Evolutionary conservation across 805 yeast genomes (phyloP), one percentile per base, ranked within the genome.

Genomic region (Wickerhamiella lipophila): DNA sequence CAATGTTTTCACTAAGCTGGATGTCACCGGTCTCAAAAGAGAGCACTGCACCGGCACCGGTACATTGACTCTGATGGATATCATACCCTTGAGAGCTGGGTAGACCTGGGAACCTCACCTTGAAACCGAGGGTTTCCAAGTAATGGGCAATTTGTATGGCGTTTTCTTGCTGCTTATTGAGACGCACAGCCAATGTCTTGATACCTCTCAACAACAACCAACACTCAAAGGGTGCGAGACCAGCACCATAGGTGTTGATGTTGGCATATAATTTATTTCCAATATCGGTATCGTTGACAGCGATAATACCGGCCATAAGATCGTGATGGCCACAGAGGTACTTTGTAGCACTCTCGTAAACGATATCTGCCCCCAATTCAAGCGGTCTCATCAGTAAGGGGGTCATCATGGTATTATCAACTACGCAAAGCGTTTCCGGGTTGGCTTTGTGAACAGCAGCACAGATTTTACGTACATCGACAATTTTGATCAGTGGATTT

Each of bases 361-460:
- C 95, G 50, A 88, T 83, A 62, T 88, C 96, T 34, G 79, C 89
- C 7, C 92, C 94, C 56, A 83, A 74, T 56, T 83, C 85, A 55
- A 88, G 71, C 3, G 97, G 96, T 21, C 81, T 73, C 79, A 84
- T 79, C 59, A 81, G 72, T 53, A 88, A 65, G 11, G 96, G 96
- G 25, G 95, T 80, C 94, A 88, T 82, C 97, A 88, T 88, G 51
- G 96, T 89, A 71, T 89, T 88, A 67, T 88, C 96, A 53, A 88
- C 88, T 12, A 85, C 94, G 19, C 86, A 92, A 36, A 85, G 79
- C 48, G 82, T 72, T 34, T 79, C 73, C 15, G 94, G 86, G 60
- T 73, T 81, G 38, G 73, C 70, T 39, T 66, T 62, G 61, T 85
- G 92, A 41, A 88, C 87, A 53, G 75, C 70, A 34, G 68, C 68